A percentile compares a stretch with the other conserved stretches of the same genome.
These are phyloP conservation scores for Trichoderma aggressivum DNA, from an alignment of 2,329 filamentous ascomycete genomes.

Conservation along the genomic window DNA sequence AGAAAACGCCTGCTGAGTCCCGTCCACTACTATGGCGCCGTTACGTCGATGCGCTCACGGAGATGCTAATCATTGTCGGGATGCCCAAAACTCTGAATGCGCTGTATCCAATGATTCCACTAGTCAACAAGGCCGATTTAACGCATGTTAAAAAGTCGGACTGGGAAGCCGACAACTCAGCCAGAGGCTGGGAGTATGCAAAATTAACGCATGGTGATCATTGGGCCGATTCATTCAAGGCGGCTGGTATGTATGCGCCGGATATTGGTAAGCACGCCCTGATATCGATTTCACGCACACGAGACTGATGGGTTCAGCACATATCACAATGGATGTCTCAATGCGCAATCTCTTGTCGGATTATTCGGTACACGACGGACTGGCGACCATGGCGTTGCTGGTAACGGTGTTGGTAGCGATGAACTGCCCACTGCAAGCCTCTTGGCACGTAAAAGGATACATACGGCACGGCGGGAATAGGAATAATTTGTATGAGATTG, in stretches of 20 bases:
- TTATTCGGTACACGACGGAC: background rate
- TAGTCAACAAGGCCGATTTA: background rate
- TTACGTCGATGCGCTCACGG: background rate
- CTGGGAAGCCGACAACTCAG: background rate
- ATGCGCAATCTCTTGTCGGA: slow-evolving; percentile 5
- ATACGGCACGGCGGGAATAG: background rate
- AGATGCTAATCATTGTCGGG: slow-evolving; percentile 9
- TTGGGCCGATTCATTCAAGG: background rate
- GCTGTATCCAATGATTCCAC: background rate
- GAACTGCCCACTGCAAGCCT: slow-evolving; percentile 1
- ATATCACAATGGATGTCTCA: slow-evolving; percentile 4
- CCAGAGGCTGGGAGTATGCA: slow-evolving; percentile 7
- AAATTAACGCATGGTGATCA: background rate
- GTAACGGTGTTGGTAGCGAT: background rate
- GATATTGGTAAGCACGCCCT: background rate
- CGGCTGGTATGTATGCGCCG: background rate
- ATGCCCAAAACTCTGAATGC: slow-evolving; percentile 6
- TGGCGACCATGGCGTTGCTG: slow-evolving; percentile 2
- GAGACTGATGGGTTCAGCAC: background rate
- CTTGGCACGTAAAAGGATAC: slow-evolving; percentile 2
- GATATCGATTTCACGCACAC: background rate
- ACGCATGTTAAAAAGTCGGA: background rate
- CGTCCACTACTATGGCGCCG: background rate
- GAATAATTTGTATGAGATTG: background rate
- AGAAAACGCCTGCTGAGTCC: background rate